phyloP scores from a whole-genome alignment of 768 basidiomycete species.

The Macrolepiota fuliginosa region DNA sequence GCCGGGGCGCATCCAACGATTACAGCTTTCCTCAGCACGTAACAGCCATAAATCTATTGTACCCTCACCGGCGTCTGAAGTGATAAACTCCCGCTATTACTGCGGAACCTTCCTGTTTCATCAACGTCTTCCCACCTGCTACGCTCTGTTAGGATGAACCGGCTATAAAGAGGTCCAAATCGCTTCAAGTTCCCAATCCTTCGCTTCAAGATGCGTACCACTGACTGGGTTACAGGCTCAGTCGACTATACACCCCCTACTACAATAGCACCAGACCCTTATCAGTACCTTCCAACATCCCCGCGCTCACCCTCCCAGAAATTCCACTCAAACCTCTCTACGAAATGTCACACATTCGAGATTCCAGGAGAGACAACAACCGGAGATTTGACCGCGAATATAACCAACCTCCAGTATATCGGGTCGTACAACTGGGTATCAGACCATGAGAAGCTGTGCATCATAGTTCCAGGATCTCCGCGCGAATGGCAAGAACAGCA shows the following conservation, averaged over 20 bases:
- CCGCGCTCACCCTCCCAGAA: not conserved
- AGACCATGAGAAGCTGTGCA: slow-evolving; percentile 39
- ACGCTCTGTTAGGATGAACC: not conserved
- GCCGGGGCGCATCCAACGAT: not conserved
- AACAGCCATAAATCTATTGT: not conserved
- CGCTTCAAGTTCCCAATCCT: no score
- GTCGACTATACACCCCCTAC: not conserved
- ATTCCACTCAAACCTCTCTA: slow-evolving; percentile 1
- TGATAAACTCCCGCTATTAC: not conserved
- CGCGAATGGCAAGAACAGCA: slow-evolving; percentile 8
- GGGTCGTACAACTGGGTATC: slow-evolving; percentile 59
- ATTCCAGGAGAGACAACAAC: not conserved
- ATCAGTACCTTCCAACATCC: not conserved
- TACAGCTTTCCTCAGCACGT: not conserved
- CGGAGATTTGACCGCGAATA: slow-evolving; percentile 21
- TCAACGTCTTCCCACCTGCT: not conserved
- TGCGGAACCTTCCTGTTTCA: not conserved
- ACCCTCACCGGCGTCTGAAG: not conserved
- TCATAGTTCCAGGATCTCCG: slow-evolving; percentile 44
- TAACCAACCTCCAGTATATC: slow-evolving; percentile 37
- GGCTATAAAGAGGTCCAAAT: not conserved
- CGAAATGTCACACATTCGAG: slow-evolving; percentile 2
- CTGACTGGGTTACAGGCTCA: not conserved
- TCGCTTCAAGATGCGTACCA: not conserved
- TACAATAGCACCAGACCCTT: not conserved